These are phyloP conservation scores for Handroanthus guayacan DNA, from an alignment of 257 asterid genomes.

Conservation along the genomic window DNA sequence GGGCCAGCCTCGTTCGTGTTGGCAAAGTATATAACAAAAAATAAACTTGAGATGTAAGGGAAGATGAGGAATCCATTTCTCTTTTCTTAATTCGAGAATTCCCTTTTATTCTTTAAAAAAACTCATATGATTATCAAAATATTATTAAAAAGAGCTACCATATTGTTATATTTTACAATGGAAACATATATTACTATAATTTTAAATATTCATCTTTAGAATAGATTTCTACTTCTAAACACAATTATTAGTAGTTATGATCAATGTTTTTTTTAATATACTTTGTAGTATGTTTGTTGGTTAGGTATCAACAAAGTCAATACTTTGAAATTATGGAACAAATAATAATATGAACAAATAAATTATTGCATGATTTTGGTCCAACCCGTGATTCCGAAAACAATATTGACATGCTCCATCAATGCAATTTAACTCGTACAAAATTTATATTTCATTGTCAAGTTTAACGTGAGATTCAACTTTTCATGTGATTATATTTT, in stretches of 20 bases:
- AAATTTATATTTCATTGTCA: no score
- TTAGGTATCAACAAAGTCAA: constrained; percentile 7
- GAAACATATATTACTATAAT: background rate
- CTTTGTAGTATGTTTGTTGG: no score
- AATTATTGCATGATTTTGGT: background rate
- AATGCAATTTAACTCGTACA: no score
- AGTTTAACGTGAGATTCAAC: background rate
- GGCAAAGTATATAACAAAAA: constrained; percentile 36
- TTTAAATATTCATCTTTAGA: no score
- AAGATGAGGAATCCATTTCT: background rate
- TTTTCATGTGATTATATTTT: no score
- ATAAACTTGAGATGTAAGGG: background rate
- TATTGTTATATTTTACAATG: background rate
- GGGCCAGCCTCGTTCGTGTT: constrained; percentile 28
- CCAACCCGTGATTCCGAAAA: constrained; percentile 1
- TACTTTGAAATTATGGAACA: constrained; percentile 30
- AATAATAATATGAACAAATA: background rate
- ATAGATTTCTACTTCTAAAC: no score
- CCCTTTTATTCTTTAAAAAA: background rate
- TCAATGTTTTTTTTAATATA: no score
- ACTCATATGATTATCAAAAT: background rate
- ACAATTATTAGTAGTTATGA: no score
- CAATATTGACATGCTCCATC: background rate
- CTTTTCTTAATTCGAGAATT: background rate
- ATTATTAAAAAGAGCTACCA: background rate